Evolutionary conservation across 495 filamentous ascomycete species (phyloP).

Genomic region (Penicillium pulvis): DNA sequence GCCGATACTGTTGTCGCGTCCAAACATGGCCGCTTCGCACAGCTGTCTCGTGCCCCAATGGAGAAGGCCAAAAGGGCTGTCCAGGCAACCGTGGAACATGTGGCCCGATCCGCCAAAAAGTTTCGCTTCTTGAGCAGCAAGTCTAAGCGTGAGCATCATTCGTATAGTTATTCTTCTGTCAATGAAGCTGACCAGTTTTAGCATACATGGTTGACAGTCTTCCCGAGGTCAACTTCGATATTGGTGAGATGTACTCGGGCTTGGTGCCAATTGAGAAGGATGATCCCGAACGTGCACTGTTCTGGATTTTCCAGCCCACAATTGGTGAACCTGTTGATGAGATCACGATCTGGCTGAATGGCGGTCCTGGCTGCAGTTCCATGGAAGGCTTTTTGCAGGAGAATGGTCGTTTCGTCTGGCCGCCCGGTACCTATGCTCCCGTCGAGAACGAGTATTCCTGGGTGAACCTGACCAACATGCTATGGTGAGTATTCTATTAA

Average conservation of each 20-base stretch:
- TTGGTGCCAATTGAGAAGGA: conserved; percentile 66
- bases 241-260: conserved; percentile 78
- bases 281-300: conserved; percentile 50
- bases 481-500: conserved; percentile 45
- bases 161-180: neutral
- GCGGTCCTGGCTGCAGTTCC: conserved; percentile 68
- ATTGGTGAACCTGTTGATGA: conserved; percentile 59
- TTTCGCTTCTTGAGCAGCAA: conserved; percentile 42
- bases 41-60: conserved; percentile 78
- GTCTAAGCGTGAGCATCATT: conserved; percentile 34
- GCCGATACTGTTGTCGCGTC: conserved; percentile 28
- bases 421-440: conserved; percentile 58
- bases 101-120: conserved; percentile 20
- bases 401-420: conserved; percentile 66
- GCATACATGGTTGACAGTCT: conserved; percentile 68
- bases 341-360: conserved; percentile 74
- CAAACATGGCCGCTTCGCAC: conserved; percentile 36
- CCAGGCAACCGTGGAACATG: conserved; percentile 42
- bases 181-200: conserved; percentile 22
- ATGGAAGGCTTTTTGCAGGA: conserved; percentile 68
- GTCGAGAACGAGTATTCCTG: conserved; percentile 65
- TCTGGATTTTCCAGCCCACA: conserved; percentile 55
- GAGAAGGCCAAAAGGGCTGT: conserved; percentile 79
- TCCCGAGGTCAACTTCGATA: conserved; percentile 71
- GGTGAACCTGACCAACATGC: conserved; percentile 66